Evolutionary conservation across 257 asterid genomes (phyloP).

Genomic region (Datura wrightii): DNA sequence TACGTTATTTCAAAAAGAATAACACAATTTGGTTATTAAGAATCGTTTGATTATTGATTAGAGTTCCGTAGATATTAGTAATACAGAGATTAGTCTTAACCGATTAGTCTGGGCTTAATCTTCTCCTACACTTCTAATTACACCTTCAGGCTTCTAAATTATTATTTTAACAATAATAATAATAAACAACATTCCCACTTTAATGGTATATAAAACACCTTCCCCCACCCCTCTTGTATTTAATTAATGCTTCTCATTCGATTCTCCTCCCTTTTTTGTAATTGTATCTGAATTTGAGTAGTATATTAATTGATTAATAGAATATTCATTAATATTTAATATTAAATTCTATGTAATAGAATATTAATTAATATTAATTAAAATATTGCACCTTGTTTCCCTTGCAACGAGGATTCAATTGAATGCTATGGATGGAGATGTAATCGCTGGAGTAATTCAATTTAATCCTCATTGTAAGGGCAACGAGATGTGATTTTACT

Average conservation of each 20-base stretch:
- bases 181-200: conserved; percentile 9
- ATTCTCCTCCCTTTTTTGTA: conserved; percentile 5
- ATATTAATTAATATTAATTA: too few species aligned
- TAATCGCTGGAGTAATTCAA: too few species aligned
- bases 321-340: not conserved
- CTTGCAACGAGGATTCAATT: too few species aligned
- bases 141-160: not conserved
- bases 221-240: not conserved
- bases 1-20: too few species aligned
- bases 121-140: not conserved
- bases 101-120: not conserved
- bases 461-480: too few species aligned
- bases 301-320: not conserved
- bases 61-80: too few species aligned
- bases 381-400: too few species aligned
- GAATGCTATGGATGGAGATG: too few species aligned
- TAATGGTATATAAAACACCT: not conserved
- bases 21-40: too few species aligned
- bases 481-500: too few species aligned
- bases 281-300: not conserved
- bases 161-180: not conserved
- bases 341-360: not conserved
- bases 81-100: too few species aligned
- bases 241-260: conserved; percentile 16
- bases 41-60: too few species aligned